phyloP scores from a whole-genome alignment of 768 basidiomycete species.

The Imleria badia region DNA sequence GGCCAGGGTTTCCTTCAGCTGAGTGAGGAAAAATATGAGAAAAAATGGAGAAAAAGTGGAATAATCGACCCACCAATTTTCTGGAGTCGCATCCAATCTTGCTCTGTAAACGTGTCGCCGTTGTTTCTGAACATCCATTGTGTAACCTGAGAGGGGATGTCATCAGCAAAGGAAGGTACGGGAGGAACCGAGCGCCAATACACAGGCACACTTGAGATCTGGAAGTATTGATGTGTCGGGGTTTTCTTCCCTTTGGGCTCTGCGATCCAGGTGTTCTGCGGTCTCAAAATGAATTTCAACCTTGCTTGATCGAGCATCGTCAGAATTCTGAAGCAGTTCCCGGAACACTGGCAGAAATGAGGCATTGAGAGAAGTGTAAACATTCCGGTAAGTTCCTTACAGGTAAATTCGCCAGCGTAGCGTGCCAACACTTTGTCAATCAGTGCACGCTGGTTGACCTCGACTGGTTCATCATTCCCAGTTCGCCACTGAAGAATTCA shows the following conservation, averaged over 20 bases:
- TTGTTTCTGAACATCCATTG: constrained; percentile 89
- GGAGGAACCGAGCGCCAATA: constrained; percentile 24
- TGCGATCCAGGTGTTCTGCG: constrained; percentile 28
- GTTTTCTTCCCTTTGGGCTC: constrained; percentile 14
- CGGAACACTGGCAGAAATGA: constrained; percentile 47
- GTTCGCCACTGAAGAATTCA: constrained; percentile 35
- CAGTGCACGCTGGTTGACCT: constrained; percentile 91
- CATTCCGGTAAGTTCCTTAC: constrained; percentile 26
- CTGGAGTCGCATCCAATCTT: constrained; percentile 88
- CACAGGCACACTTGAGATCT: constrained; percentile 60
- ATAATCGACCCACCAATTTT: constrained; percentile 68
- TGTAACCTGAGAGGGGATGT: constrained; percentile 48
- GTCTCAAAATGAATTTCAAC: constrained; percentile 83
- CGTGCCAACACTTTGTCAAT: constrained; percentile 94
- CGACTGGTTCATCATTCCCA: constrained; percentile 65
- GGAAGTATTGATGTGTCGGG: constrained; percentile 38
- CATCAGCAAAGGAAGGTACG: background rate
- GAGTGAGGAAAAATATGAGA: background rate
- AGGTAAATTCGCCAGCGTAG: constrained; percentile 90
- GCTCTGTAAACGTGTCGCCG: constrained; percentile 73
- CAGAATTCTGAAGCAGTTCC: constrained; percentile 41
- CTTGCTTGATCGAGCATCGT: constrained; percentile 73
- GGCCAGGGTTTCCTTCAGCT: constrained; percentile 94
- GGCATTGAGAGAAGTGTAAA: no score
- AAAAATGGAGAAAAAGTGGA: no score